phyloP scores from a whole-genome alignment of 345 rosid genomes.

The Euclidium syriacum region DNA sequence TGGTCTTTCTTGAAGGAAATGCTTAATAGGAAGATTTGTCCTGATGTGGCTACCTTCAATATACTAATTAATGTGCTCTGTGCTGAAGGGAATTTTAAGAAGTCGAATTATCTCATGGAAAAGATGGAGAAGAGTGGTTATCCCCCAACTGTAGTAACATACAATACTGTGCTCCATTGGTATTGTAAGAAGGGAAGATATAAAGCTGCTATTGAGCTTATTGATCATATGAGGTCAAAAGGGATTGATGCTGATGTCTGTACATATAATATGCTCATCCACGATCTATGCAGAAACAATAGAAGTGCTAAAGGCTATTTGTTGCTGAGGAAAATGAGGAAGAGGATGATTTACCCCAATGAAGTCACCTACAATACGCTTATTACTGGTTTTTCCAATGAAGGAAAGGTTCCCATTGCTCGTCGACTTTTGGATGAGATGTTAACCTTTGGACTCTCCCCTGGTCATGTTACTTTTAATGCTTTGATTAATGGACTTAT shows the following conservation, averaged over 20 bases:
- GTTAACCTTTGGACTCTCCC: conserved; percentile 48
- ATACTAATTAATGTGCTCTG: conserved; percentile 65
- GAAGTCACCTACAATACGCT: conserved; percentile 74
- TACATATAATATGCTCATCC: conserved; percentile 75
- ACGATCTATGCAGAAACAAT: conserved; percentile 64
- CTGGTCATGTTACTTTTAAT: conserved; percentile 60
- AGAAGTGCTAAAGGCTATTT: conserved; percentile 82
- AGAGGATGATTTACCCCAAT: conserved; percentile 54
- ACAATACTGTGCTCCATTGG: conserved; percentile 78
- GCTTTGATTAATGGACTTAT: conserved; percentile 64
- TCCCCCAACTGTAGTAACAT: conserved; percentile 62
- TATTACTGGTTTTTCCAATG: conserved; percentile 65
- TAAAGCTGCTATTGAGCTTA: conserved; percentile 55
- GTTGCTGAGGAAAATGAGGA: conserved; percentile 76
- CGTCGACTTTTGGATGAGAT: conserved; percentile 60
- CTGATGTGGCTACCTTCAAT: conserved; percentile 79
- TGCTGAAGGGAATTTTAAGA: conserved; percentile 59
- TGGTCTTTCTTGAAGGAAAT: conserved; percentile 73
- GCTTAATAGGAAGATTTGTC: conserved; percentile 64
- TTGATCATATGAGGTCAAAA: conserved; percentile 64
- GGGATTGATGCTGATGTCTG: conserved; percentile 69
- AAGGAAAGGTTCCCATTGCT: conserved; percentile 61
- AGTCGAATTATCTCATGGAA: conserved; percentile 58
- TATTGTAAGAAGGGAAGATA: conserved; percentile 66
- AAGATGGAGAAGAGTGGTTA: conserved; percentile 85